These are phyloP conservation scores for Auriscalpium microsporum DNA, from an alignment of 768 basidiomycete genomes.

Conservation along the genomic window DNA sequence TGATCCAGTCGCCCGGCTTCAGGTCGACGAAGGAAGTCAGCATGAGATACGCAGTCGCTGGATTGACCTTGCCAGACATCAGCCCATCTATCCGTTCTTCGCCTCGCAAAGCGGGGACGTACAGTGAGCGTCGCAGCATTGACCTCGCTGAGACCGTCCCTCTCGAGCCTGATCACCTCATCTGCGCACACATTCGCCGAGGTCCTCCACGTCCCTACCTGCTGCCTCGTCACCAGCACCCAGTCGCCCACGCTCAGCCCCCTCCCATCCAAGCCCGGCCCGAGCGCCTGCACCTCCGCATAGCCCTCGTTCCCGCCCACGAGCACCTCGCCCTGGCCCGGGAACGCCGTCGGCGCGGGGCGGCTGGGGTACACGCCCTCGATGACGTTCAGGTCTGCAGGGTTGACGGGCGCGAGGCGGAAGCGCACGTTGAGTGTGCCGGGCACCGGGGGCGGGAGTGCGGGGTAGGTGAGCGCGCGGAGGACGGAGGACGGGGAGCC, in stretches of 20 bases:
- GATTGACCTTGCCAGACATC: conserved; percentile 46
- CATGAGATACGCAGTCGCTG: conserved; percentile 79
- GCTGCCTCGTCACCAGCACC: conserved; percentile 63
- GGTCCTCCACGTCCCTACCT: conserved; percentile 71
- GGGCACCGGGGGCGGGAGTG: conserved; percentile 45
- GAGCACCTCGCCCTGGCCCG: conserved; percentile 33
- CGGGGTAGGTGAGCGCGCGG: conserved; percentile 39
- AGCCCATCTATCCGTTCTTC: not conserved
- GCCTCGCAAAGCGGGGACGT: conserved; percentile 10
- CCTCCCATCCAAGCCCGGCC: conserved; percentile 33
- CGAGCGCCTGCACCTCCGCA: conserved; percentile 55
- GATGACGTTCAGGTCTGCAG: conserved; percentile 73
- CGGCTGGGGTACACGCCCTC: conserved; percentile 76
- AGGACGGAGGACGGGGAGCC: conserved; percentile 62
- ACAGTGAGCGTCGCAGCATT: conserved; percentile 74
- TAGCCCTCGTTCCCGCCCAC: conserved; percentile 75
- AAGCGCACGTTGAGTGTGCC: conserved; percentile 57
- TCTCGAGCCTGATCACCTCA: conserved; percentile 57
- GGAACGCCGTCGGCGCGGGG: conserved; percentile 33
- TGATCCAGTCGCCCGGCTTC: conserved; percentile 63
- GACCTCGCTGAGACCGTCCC: conserved; percentile 41
- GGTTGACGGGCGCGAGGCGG: conserved; percentile 70
- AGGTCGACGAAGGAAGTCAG: conserved; percentile 60
- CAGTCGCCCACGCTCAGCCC: conserved; percentile 52
- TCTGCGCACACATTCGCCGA: conserved; percentile 40